Percentiles rank a stretch among this genome's conserved stretches.
Evolutionary conservation across 148 eudicot species (phyloP).

Genomic region (Chenopodium formosanum): DNA sequence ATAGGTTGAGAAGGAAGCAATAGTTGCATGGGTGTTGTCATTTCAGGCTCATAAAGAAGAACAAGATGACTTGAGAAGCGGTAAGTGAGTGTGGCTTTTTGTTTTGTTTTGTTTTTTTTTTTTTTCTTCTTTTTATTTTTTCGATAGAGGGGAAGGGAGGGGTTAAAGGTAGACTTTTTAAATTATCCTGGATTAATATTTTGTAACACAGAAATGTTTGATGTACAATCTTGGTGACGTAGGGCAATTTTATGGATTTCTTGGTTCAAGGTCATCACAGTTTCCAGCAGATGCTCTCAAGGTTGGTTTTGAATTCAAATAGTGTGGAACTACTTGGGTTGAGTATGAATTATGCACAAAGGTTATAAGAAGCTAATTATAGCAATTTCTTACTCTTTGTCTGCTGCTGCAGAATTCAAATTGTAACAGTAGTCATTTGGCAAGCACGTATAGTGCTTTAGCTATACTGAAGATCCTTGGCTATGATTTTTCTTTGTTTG

Average conservation of each 20-base stretch:
- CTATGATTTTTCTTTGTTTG: slow-evolving; percentile 56
- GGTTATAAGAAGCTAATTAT: background rate
- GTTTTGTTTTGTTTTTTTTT: too few species aligned
- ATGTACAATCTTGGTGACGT: slow-evolving; percentile 24
- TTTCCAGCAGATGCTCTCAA: slow-evolving; percentile 44
- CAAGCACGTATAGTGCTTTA: slow-evolving; percentile 91
- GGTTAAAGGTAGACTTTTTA: background rate
- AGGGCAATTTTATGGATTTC: slow-evolving; percentile 90
- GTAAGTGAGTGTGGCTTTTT: slow-evolving; percentile 23
- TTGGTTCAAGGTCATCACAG: slow-evolving; percentile 86
- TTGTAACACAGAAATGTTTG: background rate
- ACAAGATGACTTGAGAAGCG: slow-evolving; percentile 40
- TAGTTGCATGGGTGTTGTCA: slow-evolving; percentile 74
- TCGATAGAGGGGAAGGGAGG: background rate
- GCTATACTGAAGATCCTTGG: slow-evolving; percentile 83
- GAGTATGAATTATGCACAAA: background rate
- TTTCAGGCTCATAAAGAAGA: slow-evolving; percentile 61
- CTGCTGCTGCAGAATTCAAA: slow-evolving; percentile 41
- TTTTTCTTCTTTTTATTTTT: background rate
- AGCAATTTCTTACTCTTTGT: slow-evolving; percentile 8
- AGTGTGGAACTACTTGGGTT: background rate
- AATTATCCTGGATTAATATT: background rate
- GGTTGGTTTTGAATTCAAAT: slow-evolving; percentile 41
- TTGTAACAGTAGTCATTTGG: slow-evolving; percentile 81
- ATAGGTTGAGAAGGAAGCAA: slow-evolving; percentile 68